Evolutionary conservation across 257 asterid genomes (phyloP).

Genomic region (Capsicum baccatum): DNA sequence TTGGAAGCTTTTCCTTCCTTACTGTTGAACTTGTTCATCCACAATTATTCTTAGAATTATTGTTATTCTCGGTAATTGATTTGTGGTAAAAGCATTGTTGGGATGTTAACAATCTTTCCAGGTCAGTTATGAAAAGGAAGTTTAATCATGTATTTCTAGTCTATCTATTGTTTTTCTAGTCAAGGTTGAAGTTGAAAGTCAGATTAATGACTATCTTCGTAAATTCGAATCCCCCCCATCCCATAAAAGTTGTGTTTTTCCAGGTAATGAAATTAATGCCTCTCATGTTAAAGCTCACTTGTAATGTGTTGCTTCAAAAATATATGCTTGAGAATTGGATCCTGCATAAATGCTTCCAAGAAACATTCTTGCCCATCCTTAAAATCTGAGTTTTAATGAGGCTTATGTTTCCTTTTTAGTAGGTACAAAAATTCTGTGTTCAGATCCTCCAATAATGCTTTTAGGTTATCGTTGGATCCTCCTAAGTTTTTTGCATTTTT

Average conservation of each 20-base stretch:
- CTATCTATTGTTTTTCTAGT: background rate
- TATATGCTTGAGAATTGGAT: background rate
- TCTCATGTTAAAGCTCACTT: background rate
- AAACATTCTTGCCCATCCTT: conserved; percentile 6
- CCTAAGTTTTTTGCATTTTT: background rate
- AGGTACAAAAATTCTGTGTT: background rate
- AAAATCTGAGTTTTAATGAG: background rate
- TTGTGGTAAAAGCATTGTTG: background rate
- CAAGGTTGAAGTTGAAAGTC: conserved; percentile 11
- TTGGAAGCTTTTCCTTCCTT: background rate
- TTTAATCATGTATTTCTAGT: background rate
- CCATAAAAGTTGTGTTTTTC: background rate
- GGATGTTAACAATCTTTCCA: background rate
- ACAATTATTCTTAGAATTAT: background rate
- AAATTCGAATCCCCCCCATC: background rate
- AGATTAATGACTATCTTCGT: background rate
- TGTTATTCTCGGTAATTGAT: background rate
- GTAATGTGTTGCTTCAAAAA: background rate
- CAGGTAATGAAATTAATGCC: background rate
- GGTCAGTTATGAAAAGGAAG: background rate
- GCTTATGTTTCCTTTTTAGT: background rate
- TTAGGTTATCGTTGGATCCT: background rate
- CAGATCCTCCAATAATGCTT: background rate
- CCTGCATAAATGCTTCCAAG: background rate
- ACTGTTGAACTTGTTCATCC: background rate